phyloP scores from a whole-genome alignment of 1,284 basidiomycete species.

The Tetrapyrgos nigripes region DNA sequence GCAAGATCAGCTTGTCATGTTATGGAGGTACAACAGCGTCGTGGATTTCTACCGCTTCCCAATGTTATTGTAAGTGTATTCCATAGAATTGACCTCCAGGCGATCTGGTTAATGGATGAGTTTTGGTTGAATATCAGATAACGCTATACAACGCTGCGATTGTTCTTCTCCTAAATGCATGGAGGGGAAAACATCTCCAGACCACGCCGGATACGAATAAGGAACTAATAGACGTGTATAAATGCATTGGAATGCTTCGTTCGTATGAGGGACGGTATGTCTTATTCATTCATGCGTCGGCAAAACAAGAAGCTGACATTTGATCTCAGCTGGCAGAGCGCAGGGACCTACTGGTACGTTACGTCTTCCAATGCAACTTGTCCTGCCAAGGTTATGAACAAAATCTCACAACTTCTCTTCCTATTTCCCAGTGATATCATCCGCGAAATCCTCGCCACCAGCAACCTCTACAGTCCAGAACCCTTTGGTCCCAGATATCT shows the following conservation, averaged over 20 bases:
- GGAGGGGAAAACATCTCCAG: constrained; percentile 57
- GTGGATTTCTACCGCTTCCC: constrained; percentile 15
- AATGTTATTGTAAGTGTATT: constrained; percentile 15
- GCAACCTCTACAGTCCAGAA: too few relatives aligned
- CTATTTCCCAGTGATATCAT: constrained; percentile 9
- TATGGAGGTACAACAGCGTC: constrained; percentile 20
- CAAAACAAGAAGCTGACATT: too few relatives aligned
- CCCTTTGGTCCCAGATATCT: too few relatives aligned
- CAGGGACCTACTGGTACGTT: constrained; percentile 14
- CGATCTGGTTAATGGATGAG: neutral
- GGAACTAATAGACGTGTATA: constrained; percentile 63
- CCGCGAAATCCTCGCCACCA: constrained; percentile 10
- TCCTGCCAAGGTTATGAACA: neutral
- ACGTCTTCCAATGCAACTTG: neutral
- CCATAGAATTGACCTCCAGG: neutral
- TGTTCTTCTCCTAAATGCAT: constrained; percentile 66
- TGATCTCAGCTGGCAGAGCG: constrained; percentile 9
- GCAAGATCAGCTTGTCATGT: constrained; percentile 53
- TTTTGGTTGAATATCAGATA: constrained; percentile 33
- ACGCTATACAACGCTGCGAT: too few relatives aligned
- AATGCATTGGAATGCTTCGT: constrained; percentile 60
- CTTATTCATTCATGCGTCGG: too few relatives aligned
- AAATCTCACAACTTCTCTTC: neutral
- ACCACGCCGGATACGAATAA: constrained; percentile 50
- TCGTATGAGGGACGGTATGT: too few relatives aligned